Percentiles rank a stretch among this genome's conserved stretches.
Conservation (phyloP, 495 filamentous ascomycete genomes). For the Trypethelium eluteriae region DNA sequence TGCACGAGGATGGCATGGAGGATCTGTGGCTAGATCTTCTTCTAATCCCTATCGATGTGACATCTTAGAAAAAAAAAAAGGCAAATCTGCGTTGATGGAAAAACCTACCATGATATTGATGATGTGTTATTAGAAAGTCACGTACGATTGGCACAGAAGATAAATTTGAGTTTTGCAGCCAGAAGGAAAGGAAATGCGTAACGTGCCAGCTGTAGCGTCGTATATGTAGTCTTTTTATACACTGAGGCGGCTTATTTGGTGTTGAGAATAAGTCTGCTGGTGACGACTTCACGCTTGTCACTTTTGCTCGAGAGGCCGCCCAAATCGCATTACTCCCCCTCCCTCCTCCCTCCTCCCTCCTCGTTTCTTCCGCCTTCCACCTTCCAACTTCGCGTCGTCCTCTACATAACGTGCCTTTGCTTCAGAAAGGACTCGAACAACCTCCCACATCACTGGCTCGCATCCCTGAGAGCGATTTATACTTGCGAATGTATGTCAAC, state of each 20-base stretch:
- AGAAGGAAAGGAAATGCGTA: too few relatives aligned
- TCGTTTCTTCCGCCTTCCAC: slow-evolving; percentile 9
- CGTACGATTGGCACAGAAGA: too few relatives aligned
- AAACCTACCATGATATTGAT: not conserved
- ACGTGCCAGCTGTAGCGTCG: too few relatives aligned
- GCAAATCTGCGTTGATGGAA: not conserved
- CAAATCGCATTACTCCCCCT: not conserved
- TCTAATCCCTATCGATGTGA: slow-evolving; percentile 34
- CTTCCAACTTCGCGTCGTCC: not conserved
- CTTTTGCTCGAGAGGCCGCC: not conserved
- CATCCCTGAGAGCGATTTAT: too few relatives aligned
- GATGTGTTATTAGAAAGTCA: not conserved
- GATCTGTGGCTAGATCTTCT: slow-evolving; percentile 64
- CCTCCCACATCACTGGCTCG: not conserved
- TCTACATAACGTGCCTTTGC: not conserved
- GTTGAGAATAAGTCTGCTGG: not conserved
- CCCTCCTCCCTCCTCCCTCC: not conserved
- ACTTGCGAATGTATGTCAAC: not conserved
- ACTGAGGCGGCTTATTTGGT: not conserved
- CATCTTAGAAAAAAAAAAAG: not conserved
- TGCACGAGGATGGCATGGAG: slow-evolving; percentile 82
- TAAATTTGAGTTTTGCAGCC: too few relatives aligned
- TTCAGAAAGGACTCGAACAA: not conserved
- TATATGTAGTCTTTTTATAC: too few relatives aligned
- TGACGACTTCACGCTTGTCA: not conserved